Evolutionary conservation across 208 protist genomes (phyloP), one percentile per base, ranked within the genome.

Genomic region (Trypanosoma cruzi): DNA sequence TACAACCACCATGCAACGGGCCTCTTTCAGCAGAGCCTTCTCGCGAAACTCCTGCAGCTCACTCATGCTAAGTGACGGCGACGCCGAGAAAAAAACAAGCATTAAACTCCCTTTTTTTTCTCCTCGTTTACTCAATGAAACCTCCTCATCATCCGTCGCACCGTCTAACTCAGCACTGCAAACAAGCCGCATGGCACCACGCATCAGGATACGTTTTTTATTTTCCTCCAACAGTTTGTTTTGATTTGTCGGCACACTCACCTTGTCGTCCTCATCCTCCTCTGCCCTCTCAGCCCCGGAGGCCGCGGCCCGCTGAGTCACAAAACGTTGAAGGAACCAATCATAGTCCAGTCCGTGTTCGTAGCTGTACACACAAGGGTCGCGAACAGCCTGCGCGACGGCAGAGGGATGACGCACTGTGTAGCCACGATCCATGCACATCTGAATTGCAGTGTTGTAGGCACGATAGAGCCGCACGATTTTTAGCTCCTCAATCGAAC

Each of bases 401-500:
- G 64, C 79, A 13, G 79, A 85, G 2, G 90, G 90, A 69, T 92
- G 87, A 16, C 84, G 83, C 22, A 96, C 77, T 24, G 73, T 50
- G 77, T 86, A 94, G 73, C 86, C 88, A 28, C 88, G 83, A 58
- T 96, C 88, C 34, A 78, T 73, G 60, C 86, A 92, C 59, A 96
- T 75, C 52, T 89, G 86, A 31, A 94, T 81, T 20, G 81, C 73
- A 22, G 88, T 96, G 73, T 93, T 92, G 63, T 81, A 86, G n/a
- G 84, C 87, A 18, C 90, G 88, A 61, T 89, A 96, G 20, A 94
- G 52, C 7, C 88, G 85, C 52, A 90, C 80, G 34, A 85, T 54
- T 54, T 87, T 86, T 20, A 96, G 68, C 57, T 93, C 85, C 52
- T 83, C 75, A 28, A 90, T 89, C 6, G 86, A 93, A 14, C 75